These are phyloP conservation scores for Ophiostoma triangulosporum DNA, from an alignment of 2,329 filamentous ascomycete species.

Conservation along the genomic window DNA sequence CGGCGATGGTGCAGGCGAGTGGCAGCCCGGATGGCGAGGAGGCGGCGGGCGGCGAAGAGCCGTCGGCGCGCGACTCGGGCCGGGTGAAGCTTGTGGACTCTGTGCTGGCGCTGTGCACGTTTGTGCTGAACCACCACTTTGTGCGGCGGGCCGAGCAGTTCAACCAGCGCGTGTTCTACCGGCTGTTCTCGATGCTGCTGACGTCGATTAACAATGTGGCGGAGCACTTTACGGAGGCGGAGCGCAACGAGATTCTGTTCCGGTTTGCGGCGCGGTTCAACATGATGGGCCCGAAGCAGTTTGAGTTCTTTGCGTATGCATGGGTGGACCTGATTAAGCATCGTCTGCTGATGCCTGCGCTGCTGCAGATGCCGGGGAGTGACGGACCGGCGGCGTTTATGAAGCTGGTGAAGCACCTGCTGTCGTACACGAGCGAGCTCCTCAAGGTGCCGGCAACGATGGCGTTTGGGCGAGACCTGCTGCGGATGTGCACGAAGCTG, in stretches of 20 bases:
- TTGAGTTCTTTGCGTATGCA: conserved; percentile 71
- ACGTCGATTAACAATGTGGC: conserved; percentile 35
- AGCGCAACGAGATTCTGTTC: conserved; percentile 56
- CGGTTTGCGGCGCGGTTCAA: conserved; percentile 59
- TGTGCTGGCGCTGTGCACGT: conserved; percentile 59
- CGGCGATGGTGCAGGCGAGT: conserved; percentile 61
- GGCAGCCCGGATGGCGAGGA: conserved; percentile 33
- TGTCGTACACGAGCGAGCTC: conserved; percentile 65
- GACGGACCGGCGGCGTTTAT: conserved; percentile 40
- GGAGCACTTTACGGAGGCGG: conserved; percentile 44
- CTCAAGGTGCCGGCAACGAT: conserved; percentile 52
- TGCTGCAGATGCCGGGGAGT: conserved; percentile 48
- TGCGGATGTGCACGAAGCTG: conserved; percentile 70
- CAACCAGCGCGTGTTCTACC: conserved; percentile 82
- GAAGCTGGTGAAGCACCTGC: conserved; percentile 57
- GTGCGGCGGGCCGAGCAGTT: conserved; percentile 67
- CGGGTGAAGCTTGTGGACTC: conserved; percentile 65
- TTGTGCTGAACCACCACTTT: conserved; percentile 79
- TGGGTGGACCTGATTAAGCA: conserved; percentile 80
- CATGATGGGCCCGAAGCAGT: conserved; percentile 55
- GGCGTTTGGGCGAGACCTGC: conserved; percentile 68
- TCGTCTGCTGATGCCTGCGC: conserved; percentile 65
- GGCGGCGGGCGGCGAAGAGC: conserved; percentile 17
- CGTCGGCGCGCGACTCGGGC: conserved; percentile 28
- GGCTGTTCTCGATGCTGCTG: conserved; percentile 71